Evolutionary conservation across 768 basidiomycete genomes (phyloP).

Genomic region (Leccinum variicolor): DNA sequence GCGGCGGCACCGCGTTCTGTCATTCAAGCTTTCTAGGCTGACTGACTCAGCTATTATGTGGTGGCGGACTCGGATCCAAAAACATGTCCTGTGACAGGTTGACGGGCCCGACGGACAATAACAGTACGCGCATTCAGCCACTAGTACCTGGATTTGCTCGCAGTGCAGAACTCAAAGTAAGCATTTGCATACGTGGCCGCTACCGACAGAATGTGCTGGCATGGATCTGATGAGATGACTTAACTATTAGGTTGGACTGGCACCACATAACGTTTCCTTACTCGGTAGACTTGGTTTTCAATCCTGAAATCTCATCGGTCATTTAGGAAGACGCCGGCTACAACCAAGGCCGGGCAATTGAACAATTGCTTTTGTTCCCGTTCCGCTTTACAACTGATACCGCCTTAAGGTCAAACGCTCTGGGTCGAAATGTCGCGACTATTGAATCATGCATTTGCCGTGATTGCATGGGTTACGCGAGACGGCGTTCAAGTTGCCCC

Average conservation of each 20-base stretch:
- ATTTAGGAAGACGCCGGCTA: neutral
- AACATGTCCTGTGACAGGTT: neutral
- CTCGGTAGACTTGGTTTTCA: neutral
- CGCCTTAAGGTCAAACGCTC: neutral
- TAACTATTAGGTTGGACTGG: neutral
- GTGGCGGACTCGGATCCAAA: neutral
- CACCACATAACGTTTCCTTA: neutral
- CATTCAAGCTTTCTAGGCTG: neutral
- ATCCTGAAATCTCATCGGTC: neutral
- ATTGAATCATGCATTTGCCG: neutral
- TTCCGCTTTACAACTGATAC: neutral
- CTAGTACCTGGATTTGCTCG: neutral
- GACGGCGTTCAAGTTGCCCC: neutral
- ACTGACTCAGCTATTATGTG: neutral
- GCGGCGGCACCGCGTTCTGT: neutral
- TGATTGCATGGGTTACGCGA: neutral
- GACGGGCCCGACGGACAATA: neutral
- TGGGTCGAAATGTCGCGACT: neutral
- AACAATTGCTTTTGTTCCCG: neutral
- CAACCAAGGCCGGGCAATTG: neutral
- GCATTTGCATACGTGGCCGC: neutral
- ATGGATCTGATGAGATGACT: neutral
- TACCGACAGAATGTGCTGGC: too few species aligned
- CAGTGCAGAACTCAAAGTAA: neutral
- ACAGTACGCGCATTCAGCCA: neutral